phyloP scores from a whole-genome alignment of 1,284 basidiomycete genomes.

The Ustilago trichophora region DNA sequence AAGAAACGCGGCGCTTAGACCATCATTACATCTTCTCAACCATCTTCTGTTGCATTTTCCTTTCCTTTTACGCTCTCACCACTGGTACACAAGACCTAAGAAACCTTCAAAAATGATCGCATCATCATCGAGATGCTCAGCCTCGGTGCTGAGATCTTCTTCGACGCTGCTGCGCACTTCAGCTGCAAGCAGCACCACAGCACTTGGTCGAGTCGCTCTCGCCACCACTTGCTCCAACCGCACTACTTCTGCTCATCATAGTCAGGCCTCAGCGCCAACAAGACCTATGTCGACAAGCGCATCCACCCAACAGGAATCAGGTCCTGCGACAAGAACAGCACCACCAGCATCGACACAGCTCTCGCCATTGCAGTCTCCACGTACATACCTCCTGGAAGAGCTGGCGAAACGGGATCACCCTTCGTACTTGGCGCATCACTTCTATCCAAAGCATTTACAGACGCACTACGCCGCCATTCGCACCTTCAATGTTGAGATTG shows the following conservation, averaged over 20 bases:
- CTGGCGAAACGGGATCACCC: slow-evolving; percentile 50
- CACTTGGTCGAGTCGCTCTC: too few species aligned
- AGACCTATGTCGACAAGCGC: too few species aligned
- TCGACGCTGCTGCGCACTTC: background rate
- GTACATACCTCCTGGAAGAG: slow-evolving; percentile 27
- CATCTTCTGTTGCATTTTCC: too few species aligned
- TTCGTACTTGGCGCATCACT: slow-evolving; percentile 59
- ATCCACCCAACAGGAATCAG: too few species aligned
- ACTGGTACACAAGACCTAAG: too few species aligned
- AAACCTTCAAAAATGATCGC: too few species aligned
- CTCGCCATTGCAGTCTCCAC: slow-evolving; percentile 41
- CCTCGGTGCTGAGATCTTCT: slow-evolving; percentile 1
- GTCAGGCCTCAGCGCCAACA: too few species aligned
- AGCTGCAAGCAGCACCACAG: background rate
- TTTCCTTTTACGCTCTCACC: too few species aligned
- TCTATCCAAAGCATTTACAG: slow-evolving; percentile 54
- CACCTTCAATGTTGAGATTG: slow-evolving; percentile 61
- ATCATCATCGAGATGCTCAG: slow-evolving; percentile 1
- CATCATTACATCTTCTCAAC: background rate
- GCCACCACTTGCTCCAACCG: background rate
- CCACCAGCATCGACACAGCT: slow-evolving; percentile 35
- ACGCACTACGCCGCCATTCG: slow-evolving; percentile 62
- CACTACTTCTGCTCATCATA: too few species aligned
- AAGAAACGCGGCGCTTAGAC: slow-evolving; percentile 4
- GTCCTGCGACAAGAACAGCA: slow-evolving; percentile 20